phyloP scores from a whole-genome alignment of 2,329 filamentous ascomycete genomes.

The Fusarium humuli region DNA sequence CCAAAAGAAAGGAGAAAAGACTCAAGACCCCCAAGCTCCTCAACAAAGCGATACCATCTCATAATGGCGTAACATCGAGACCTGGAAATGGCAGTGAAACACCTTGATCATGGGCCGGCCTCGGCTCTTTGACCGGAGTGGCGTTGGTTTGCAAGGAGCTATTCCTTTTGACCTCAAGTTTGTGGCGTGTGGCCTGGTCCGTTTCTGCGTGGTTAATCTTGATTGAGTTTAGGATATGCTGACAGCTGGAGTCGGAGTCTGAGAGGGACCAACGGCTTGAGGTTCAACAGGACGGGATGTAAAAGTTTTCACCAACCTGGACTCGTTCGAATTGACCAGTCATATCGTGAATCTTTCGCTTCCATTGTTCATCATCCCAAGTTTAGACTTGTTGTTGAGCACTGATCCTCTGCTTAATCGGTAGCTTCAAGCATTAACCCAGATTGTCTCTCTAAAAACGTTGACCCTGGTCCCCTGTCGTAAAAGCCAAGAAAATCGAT shows the following conservation, averaged over 20 bases:
- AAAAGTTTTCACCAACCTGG: not conserved
- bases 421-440: slow-evolving; percentile 10
- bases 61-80: slow-evolving; percentile 31
- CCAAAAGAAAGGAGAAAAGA: slow-evolving; percentile 17
- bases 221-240: slow-evolving; percentile 31
- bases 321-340: not conserved
- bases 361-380: slow-evolving; percentile 2
- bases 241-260: not conserved
- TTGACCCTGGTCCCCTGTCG: slow-evolving; percentile 16
- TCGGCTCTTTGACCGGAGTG: slow-evolving; percentile 37
- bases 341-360: not conserved
- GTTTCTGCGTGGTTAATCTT: slow-evolving; percentile 40
- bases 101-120: slow-evolving; percentile 30
- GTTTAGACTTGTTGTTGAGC: not conserved
- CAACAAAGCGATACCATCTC: slow-evolving; percentile 34
- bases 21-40: slow-evolving; percentile 23
- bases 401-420: slow-evolving; percentile 5
- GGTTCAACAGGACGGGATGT: not conserved
- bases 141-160: slow-evolving; percentile 22
- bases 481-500: slow-evolving; percentile 32
- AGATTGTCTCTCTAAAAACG: slow-evolving; percentile 13
- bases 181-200: slow-evolving; percentile 29
- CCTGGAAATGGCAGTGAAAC: slow-evolving; percentile 39
- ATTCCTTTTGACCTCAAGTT: slow-evolving; percentile 27
- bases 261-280: not conserved